phyloP scores from a whole-genome alignment of 1,284 basidiomycete genomes.

The Cryptococcus sp. region DNA sequence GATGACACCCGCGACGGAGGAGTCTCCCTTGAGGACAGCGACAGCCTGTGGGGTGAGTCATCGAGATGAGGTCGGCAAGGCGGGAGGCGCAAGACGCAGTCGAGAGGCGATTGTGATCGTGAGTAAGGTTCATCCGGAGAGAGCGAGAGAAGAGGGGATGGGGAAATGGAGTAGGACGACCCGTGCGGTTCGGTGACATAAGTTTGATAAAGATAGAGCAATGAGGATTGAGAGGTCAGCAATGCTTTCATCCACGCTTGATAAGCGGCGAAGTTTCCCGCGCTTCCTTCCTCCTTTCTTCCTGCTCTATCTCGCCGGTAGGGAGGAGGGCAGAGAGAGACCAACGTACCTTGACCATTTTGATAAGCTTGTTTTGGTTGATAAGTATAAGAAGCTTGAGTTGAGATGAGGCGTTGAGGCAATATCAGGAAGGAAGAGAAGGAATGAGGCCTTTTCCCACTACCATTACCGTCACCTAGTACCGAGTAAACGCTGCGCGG shows the following conservation, averaged over 20 bases:
- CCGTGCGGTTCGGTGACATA: neutral
- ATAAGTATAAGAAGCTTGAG: neutral
- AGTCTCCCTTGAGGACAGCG: constrained; percentile 65
- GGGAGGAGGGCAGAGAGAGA: neutral
- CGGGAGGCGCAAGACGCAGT: neutral
- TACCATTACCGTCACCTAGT: too few species aligned
- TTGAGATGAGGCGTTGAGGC: neutral
- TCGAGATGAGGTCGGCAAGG: neutral
- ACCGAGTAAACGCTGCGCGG: too few species aligned
- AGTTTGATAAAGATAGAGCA: neutral
- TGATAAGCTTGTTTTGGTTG: constrained; percentile 18
- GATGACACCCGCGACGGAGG: constrained; percentile 64
- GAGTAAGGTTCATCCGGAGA: neutral
- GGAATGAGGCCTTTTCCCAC: neutral
- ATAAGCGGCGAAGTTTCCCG: neutral
- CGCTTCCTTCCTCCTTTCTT: neutral
- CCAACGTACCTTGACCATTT: constrained; percentile 46
- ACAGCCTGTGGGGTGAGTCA: constrained; percentile 59
- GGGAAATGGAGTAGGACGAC: constrained; percentile 1
- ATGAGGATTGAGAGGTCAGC: too few species aligned
- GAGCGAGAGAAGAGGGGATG: constrained; percentile 1
- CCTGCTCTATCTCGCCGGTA: neutral
- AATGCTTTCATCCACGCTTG: too few species aligned
- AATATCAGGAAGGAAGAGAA: neutral
- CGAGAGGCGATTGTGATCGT: neutral